Evolutionary conservation across 768 basidiomycete species (phyloP).

Genomic region (Candolleomyces eurysporus): DNA sequence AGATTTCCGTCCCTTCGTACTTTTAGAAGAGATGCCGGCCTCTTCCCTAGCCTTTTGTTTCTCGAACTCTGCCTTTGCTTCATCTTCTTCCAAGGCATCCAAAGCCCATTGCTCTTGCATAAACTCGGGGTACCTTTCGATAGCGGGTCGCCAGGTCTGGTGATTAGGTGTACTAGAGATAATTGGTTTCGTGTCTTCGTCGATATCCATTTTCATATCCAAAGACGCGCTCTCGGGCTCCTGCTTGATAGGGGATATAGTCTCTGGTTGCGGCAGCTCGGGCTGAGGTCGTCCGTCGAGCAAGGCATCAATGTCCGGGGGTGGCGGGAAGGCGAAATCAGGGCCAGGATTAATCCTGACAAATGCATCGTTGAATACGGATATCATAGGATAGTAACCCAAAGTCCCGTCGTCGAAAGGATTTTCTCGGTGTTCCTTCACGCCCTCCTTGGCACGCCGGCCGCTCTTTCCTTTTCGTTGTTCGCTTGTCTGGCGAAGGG

Average conservation of each 20-base stretch:
- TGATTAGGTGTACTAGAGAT: slow-evolving; percentile 16
- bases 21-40: slow-evolving; percentile 21
- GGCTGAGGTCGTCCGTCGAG: slow-evolving; percentile 34
- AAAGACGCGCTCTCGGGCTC: slow-evolving; percentile 6
- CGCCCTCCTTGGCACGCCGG: slow-evolving; percentile 60
- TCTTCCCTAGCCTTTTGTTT: slow-evolving; percentile 47
- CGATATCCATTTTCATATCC: slow-evolving; percentile 5
- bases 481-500: slow-evolving; percentile 59
- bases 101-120: slow-evolving; percentile 78
- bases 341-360: slow-evolving; percentile 90
- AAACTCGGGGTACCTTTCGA: slow-evolving; percentile 83
- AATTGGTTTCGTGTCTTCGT: slow-evolving; percentile 4
- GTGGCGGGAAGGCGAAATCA: slow-evolving; percentile 77
- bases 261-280: slow-evolving; percentile 3
- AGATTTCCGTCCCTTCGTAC: slow-evolving; percentile 44
- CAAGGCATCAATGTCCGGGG: slow-evolving; percentile 69
- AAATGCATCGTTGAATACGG: slow-evolving; percentile 86
- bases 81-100: slow-evolving; percentile 75
- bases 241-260: slow-evolving; percentile 2
- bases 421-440: slow-evolving; percentile 77
- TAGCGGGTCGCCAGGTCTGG: slow-evolving; percentile 73
- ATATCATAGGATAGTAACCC: slow-evolving; percentile 95
- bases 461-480: slow-evolving; percentile 59
- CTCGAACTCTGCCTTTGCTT: slow-evolving; percentile 51
- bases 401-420: slow-evolving; percentile 91